Base-by-base conservation (phyloP, 2,329 filamentous ascomycete species). In the Ceratocystis huliohia region DNA sequence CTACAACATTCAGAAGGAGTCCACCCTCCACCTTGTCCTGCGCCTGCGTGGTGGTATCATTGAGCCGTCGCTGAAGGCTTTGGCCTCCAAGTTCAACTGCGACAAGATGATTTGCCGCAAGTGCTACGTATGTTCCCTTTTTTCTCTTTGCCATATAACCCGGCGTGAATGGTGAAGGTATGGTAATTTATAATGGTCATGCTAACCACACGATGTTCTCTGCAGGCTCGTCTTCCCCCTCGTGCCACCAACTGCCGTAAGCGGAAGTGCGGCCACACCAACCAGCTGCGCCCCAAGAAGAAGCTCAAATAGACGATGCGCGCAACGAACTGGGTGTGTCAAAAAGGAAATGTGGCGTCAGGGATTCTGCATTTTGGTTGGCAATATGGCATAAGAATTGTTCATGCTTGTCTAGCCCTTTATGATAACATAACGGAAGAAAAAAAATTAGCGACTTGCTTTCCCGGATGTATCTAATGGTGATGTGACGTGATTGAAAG, bases 221-320 rank as follows among this genome's bases (percentile, higher is more conserved):
- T 56, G 20, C 37, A 85, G 82, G 84, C 84, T 70, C 92, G 93
- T 80, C 91, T 97, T 71, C 93, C 93, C 73, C 93, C 93, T 74
- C 91, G 94, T 87, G 94, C 94, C 76, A 96, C 93, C 86, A 99
- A 99, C 89, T 99, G 94, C 90, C 87, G 92, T 77, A 97, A 97
- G 91, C 92, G 92, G 84, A 97, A 97, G 88, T 97, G 93, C 82
- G 94, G 93, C 71, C 94, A 97, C 88, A 95, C 88, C 84, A 97
- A 97, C 90, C 94, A 99, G 88, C 90, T 99, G 79, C 91, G 94
- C 82, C 94, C 94, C 81, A 99, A 99, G 93, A 99, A 99, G 92
- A 99, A 99, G 93, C 87, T 96, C 79, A 96, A 96, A 84, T 81
- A 80, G 74, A 77, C 75, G 73, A 76, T 75, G 62, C 67, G 65